A percentile compares a stretch with the other conserved stretches of the same genome.
Evolutionary conservation across 1,284 basidiomycete genomes (phyloP).

Genomic region (Retiboletus fuscus): DNA sequence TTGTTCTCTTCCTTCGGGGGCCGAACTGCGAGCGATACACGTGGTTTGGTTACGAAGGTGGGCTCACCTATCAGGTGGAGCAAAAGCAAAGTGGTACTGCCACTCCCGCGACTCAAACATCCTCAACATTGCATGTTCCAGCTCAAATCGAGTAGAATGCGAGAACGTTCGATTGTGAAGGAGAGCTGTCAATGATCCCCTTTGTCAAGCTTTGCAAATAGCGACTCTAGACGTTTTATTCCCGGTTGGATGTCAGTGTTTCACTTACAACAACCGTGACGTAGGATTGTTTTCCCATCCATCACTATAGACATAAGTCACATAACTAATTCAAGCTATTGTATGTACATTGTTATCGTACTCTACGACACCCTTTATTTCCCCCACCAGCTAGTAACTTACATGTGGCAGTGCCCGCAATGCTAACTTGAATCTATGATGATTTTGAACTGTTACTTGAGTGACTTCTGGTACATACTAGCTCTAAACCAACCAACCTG

Average conservation of each 20-base stretch:
- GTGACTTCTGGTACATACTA: too few relatives aligned
- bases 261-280: too few relatives aligned
- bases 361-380: not conserved
- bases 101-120: slow-evolving; percentile 21
- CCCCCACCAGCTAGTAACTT: too few relatives aligned
- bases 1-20: slow-evolving; percentile 56
- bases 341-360: slow-evolving; percentile 2
- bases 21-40: slow-evolving; percentile 52
- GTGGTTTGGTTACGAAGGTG: slow-evolving; percentile 45
- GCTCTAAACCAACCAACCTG: too few relatives aligned
- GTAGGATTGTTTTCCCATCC: not conserved
- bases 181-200: not conserved
- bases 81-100: slow-evolving; percentile 11
- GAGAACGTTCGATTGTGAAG: slow-evolving; percentile 8
- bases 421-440: too few relatives aligned
- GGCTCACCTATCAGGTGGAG: slow-evolving; percentile 23
- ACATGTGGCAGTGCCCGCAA: too few relatives aligned
- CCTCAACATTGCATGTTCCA: not conserved
- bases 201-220: not conserved
- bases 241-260: not conserved
- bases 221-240: slow-evolving; percentile 3
- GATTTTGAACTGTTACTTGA: too few relatives aligned
- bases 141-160: not conserved
- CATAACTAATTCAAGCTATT: not conserved
- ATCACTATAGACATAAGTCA: not conserved